Conservation (phyloP, 345 rosid genomes). For the Rhodamnia rubescens region DNA sequence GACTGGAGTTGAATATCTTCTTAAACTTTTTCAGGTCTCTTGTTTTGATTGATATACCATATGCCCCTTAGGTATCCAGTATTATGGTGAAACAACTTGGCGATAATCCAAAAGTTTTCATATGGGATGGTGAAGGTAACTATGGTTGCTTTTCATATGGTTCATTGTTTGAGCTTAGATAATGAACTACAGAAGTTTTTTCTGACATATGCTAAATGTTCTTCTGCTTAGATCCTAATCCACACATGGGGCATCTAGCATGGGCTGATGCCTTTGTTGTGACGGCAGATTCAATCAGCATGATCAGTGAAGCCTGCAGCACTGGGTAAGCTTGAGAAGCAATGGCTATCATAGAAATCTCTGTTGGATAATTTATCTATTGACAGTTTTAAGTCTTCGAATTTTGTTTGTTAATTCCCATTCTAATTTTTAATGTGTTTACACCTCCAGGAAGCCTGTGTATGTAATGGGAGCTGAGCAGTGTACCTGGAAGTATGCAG, state of each 20-base stretch:
- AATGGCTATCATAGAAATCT: neutral
- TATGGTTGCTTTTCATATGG: neutral
- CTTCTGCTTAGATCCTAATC: slow-evolving; percentile 60
- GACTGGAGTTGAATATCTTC: neutral
- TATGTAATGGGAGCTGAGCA: slow-evolving; percentile 73
- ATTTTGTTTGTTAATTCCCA: neutral
- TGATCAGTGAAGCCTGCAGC: slow-evolving; percentile 94
- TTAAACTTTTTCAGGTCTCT: neutral
- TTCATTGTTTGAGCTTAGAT: neutral
- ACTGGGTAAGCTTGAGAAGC: slow-evolving; percentile 54
- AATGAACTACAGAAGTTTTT: neutral
- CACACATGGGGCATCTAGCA: slow-evolving; percentile 88
- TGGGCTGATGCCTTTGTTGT: slow-evolving; percentile 98
- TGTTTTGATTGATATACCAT: neutral
- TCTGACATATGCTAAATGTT: slow-evolving; percentile 1
- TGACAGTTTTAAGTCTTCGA: neutral
- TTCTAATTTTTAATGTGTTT: neutral
- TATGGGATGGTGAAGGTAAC: slow-evolving; percentile 91
- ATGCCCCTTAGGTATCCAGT: slow-evolving; percentile 43
- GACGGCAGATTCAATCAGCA: slow-evolving; percentile 91
- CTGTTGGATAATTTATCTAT: neutral
- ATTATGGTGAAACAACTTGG: slow-evolving; percentile 57
- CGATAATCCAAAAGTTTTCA: slow-evolving; percentile 68
- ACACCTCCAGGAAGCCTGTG: slow-evolving; percentile 72
- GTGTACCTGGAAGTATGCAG: slow-evolving; percentile 83